Base-by-base conservation (phyloP, 495 filamentous ascomycete genomes). In the Hypoxylon lienhwacheense region DNA sequence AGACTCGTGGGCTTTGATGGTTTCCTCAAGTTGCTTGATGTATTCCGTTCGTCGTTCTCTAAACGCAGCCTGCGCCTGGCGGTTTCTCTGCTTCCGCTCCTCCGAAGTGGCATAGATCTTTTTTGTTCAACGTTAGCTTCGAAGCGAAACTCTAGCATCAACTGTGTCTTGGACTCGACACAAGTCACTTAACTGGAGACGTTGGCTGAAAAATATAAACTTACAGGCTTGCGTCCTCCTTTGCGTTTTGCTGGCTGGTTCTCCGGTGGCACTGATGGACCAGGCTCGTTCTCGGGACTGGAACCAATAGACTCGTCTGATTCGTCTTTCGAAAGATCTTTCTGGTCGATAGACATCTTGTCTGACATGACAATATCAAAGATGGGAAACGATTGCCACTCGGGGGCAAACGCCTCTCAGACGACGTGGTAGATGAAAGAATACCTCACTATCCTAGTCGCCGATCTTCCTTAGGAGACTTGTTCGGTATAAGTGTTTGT, bases 61-160 rank as follows among this genome's bases (percentile, higher is more conserved):
- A 66, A 98, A 98, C 21, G 93, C 93, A 35, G 93, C 93, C 70
- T 98, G 93, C 21, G 93, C 93, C 72, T 97, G 95, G 55, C 93
- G 82, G 66, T 98, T 98, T 59, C 95, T 84, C 74, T 97, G 93
- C 76, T 98, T 97, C 64, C 93, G 82, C 72, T 97, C 95, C 71
- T 98, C 93, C 7, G 93, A 97, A 21, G 93, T 98, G 15, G 93
- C 93, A 78, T 98, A 98, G 39, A 97, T 96, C 91, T 65, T 96
- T 91, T 65, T 59, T 44, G 45, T 37, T 60, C 55, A 26, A 16
- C 67, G 72, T 70, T 66, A 69, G 71, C 48, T 26, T 46, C 35
- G 24, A 25, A 32, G 43, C 29, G 32, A 22, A 21, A 35, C 22
- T 37, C 19, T 20, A 59, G 63, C 57, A 61, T 64, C 54, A 66